Base-by-base conservation (phyloP, 2,329 filamentous ascomycete species). In the Zymoseptoria crescenta region DNA sequence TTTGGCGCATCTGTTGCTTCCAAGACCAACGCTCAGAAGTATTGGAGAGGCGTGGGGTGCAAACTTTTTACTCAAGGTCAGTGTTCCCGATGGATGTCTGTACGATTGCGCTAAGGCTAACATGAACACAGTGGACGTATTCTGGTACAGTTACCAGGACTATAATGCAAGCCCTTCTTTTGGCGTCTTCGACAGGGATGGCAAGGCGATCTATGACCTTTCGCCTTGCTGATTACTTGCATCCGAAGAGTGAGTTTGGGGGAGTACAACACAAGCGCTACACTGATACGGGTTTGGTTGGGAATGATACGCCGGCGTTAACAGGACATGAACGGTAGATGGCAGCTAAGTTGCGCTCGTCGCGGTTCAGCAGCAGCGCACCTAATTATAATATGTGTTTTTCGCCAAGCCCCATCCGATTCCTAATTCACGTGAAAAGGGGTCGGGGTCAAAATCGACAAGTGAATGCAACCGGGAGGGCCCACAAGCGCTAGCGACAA, bases 41-140 rank as follows among this genome's bases (percentile, higher is more conserved):
- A 85, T 79, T 88, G 84, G 83, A 74, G 80, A 55, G 74, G 81
- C 45, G 75, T 87, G 62, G 85, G 80, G 56, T 88, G 86, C 78
- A 75, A 77, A 62, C 74, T 77, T 61, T 81, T 84, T 70, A 75
- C 78, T 70, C 75, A 81, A 73, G 75, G 73, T 45, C 64, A 67
- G 35, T 55, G 61, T 57, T 52, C 8, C 29, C 8, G 24, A 5
- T n/a, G n/a, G 24, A 5, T n/a, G 28, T 8, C 41, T n/a, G 54
- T 51, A 21, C 56, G 62, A 54, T 53, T 28, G 63, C 52, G 16
- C 41, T 13, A 2, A 19, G 27, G 49, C n/a, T 54, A 41, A 45
- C 35, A 1, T 4, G 35, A 45, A 7, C n/a, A 13, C 24, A 19
- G 21, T 52, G 50, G 77, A 81, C 63, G 82, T 81, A 56, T 86